phyloP scores from a whole-genome alignment of 371 early-diverging fungal genomes.

The Syncephalastrum contaminatum region DNA sequence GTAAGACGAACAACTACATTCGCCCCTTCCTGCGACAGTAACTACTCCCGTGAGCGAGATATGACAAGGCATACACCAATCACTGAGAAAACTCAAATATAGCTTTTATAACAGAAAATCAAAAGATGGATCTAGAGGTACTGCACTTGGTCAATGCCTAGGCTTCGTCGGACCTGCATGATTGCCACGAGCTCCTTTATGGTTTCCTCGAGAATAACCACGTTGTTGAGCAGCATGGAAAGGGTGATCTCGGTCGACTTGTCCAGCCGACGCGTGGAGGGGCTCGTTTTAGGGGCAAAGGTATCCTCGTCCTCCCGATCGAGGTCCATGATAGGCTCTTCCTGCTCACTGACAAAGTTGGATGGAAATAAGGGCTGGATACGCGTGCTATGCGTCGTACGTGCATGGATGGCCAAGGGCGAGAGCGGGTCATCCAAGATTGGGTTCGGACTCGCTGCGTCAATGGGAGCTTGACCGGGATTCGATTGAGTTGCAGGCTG shows the following conservation, averaged over 20 bases:
- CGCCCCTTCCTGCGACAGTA: no score
- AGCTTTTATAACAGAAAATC: neutral
- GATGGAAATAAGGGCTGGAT: constrained; percentile 64
- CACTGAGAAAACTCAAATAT: no score
- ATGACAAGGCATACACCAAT: no score
- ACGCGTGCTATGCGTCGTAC: constrained; percentile 41
- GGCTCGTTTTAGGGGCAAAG: constrained; percentile 41
- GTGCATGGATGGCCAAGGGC: constrained; percentile 40
- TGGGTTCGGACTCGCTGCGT: constrained; percentile 6
- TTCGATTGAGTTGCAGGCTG: constrained; percentile 1
- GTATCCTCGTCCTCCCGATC: constrained; percentile 50
- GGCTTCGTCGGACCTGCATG: constrained; percentile 75
- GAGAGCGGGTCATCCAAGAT: constrained; percentile 29
- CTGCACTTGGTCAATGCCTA: constrained; percentile 73
- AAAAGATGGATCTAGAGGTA: constrained; percentile 20
- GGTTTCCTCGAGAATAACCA: constrained; percentile 88
- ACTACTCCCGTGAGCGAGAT: no score
- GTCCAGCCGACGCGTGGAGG: constrained; percentile 35
- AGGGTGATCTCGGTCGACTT: constrained; percentile 59
- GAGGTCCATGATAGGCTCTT: constrained; percentile 37
- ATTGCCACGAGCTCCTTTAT: constrained; percentile 88
- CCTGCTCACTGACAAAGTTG: constrained; percentile 51
- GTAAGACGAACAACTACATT: no score
- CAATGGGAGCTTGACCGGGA: constrained; percentile 6
- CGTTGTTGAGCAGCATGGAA: constrained; percentile 78